Base-by-base conservation (phyloP, 352 stramenopile species). In the Pythium sukuiense region DNA sequence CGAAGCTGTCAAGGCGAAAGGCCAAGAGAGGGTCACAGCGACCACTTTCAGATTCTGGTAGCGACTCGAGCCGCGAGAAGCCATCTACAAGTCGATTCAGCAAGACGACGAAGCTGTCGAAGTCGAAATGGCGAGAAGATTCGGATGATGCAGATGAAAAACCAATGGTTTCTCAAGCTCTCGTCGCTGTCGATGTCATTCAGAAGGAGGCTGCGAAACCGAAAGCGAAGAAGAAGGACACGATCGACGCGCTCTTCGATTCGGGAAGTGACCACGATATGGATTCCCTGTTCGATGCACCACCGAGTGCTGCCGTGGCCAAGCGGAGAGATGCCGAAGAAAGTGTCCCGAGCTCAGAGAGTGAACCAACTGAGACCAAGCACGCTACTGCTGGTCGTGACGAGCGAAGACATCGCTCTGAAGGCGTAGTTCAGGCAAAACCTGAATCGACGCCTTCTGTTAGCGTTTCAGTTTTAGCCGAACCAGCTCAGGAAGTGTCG, bases 181-280 rank as follows among this genome's bases (percentile, higher is more conserved):
- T 33, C 2, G 48, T 16, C 12, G 18, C 20, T 32, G 48, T 11
- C 5, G 27, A 18, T 14, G 9, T 24, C 39, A 1, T 13, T 48
- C 39, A 7, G 16, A 48, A 48, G 8, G 39, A 61, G 24, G 8
- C 16, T 14, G n/a, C 39, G 14, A 43, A 39, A 6, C 37, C 59
- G n/a, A 65, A 68, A n/a, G 1, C 41, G 9, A 70, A 70, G 26
- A 60, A 69, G 52, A 55, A 58, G 26, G 84, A 93, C 62, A 61
- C 69, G 16, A 91, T 93, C 43, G 82, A 93, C 63, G 77, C 81
- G 32, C 65, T 93, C 4, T 93, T 93, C 39, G 82, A 91, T 46
- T 66, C 58, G 2, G 78, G 76, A 0, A 62, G 69, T 24, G 85
- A 88, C 37, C 63, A 67, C 61, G 76, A 90, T 55, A 72, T 92